Base-by-base conservation (phyloP, 2,329 filamentous ascomycete species). In the Thermochaetoides dissita region DNA sequence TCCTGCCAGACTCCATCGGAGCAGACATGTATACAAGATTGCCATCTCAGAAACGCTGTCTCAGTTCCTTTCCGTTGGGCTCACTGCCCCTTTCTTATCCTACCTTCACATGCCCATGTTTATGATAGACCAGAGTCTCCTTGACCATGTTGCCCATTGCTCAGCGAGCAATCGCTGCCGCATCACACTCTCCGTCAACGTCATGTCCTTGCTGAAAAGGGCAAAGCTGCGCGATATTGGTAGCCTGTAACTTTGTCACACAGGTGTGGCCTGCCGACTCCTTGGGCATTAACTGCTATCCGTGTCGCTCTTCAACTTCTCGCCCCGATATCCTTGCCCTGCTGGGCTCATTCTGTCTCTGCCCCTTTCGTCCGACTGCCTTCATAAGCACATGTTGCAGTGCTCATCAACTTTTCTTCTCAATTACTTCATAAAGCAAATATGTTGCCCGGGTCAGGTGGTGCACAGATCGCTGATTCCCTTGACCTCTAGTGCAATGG, bases 401-500 rank as follows among this genome's bases (percentile, higher is more conserved):
- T 24, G 3, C 17, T 24, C 17, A 24, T 11, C 36, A n/a, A 30
- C 30, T 30, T 30, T 30, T 30, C 11, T 34, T 29, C 30, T 11
- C 5, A 5, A 8, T 24, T 7, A 38, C 28, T 30, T 12, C 7
- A 8, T 35, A 24, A 24, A 24, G 17, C 17, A 24, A 24, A 24
- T 24, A 3, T 24, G 17, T 24, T 24, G 17, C 17, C 17, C 3
- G 17, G 17, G 17, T 24, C 17, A 24, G 17, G 17, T 24, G 17
- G 17, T 24, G 17, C 5, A 24, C 17, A 24, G 17, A 24, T 40
- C 29, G 42, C 47, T 49, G 45, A 49, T 43, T 39, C 39, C 39
- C 17, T 24, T 39, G 11, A 33, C 31, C 10, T 41, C 42, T 46
- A 79, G 74, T 79, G 74, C 57, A 74, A 79, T 58, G 74, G 74